These are phyloP conservation scores for Aeschynomene evenia DNA, from an alignment of 306 rosid species.

Conservation along the genomic window DNA sequence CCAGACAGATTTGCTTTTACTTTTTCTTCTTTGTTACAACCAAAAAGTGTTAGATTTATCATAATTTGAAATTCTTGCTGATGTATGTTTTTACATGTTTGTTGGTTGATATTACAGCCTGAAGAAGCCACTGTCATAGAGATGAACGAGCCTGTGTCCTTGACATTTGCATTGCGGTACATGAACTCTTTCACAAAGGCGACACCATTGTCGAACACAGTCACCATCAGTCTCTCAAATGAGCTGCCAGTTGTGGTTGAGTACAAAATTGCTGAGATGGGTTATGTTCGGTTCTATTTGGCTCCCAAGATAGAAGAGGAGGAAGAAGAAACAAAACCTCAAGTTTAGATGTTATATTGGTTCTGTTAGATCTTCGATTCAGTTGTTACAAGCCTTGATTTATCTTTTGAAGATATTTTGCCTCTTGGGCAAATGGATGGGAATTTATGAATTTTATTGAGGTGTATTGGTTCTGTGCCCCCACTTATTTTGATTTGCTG, in stretches of 20 bases:
- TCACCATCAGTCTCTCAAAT: conserved; percentile 55
- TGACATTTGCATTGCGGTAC: conserved; percentile 86
- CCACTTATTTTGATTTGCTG: not conserved
- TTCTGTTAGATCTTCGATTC: not conserved
- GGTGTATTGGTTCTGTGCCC: not conserved
- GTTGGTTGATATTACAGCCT: conserved; percentile 43
- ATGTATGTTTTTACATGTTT: not conserved
- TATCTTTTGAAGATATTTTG: not conserved
- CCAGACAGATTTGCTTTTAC: not conserved
- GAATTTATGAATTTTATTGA: not conserved
- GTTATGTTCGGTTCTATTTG: conserved; percentile 72
- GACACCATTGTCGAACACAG: conserved; percentile 69
- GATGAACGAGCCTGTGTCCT: conserved; percentile 84
- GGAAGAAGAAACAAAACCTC: conserved; percentile 52
- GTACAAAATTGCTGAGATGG: conserved; percentile 56
- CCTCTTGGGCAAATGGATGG: not conserved
- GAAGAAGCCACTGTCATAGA: conserved; percentile 61
- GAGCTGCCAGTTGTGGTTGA: conserved; percentile 69
- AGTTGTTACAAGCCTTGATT: not conserved
- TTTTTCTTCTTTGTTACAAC: not conserved
- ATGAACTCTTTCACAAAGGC: conserved; percentile 96
- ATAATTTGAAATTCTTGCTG: not conserved
- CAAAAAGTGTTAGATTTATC: not conserved
- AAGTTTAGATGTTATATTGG: conserved; percentile 22
- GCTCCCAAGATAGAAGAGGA: conserved; percentile 97